A percentile compares a stretch with the other conserved stretches of the same genome.
phyloP scores from a whole-genome alignment of 2,329 filamentous ascomycete genomes.

The Aschersonia sp. region DNA sequence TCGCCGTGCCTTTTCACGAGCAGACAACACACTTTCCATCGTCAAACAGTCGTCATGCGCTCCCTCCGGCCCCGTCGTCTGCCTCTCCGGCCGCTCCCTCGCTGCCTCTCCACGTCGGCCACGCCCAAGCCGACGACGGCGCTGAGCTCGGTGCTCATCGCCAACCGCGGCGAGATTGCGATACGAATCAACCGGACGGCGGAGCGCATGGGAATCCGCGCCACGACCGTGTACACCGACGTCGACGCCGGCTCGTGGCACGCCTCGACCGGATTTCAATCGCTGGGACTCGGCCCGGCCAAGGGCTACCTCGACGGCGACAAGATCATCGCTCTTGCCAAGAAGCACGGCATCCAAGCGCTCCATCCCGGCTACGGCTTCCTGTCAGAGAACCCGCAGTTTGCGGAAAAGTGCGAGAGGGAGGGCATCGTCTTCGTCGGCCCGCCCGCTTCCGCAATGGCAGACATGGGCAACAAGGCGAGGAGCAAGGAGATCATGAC shows the following conservation, averaged over 20 bases:
- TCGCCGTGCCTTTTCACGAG: too few species aligned
- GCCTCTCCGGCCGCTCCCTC: slow-evolving; percentile 27
- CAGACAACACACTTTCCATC: neutral
- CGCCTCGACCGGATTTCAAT: slow-evolving; percentile 68
- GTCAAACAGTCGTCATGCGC: slow-evolving; percentile 28
- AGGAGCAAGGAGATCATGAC: slow-evolving; percentile 95
- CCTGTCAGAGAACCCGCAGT: slow-evolving; percentile 81
- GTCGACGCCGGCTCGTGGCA: slow-evolving; percentile 81
- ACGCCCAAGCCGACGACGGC: slow-evolving; percentile 27
- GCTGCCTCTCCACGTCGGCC: slow-evolving; percentile 15
- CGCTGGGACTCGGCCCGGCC: slow-evolving; percentile 69
- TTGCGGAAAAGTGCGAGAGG: slow-evolving; percentile 76
- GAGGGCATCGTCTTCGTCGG: slow-evolving; percentile 92
- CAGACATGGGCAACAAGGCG: slow-evolving; percentile 89
- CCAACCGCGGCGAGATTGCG: slow-evolving; percentile 93
- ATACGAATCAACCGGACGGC: slow-evolving; percentile 85
- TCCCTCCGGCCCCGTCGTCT: slow-evolving; percentile 37
- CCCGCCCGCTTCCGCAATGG: slow-evolving; percentile 66
- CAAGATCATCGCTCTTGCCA: slow-evolving; percentile 78
- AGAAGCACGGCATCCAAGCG: slow-evolving; percentile 72
- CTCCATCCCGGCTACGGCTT: slow-evolving; percentile 97
- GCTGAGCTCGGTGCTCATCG: slow-evolving; percentile 76
- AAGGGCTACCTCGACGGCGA: slow-evolving; percentile 88
- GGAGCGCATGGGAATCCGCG: slow-evolving; percentile 73
- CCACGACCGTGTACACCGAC: slow-evolving; percentile 89